Evolutionary conservation across 768 basidiomycete genomes (phyloP).

Genomic region (Mycena sanguinolenta): DNA sequence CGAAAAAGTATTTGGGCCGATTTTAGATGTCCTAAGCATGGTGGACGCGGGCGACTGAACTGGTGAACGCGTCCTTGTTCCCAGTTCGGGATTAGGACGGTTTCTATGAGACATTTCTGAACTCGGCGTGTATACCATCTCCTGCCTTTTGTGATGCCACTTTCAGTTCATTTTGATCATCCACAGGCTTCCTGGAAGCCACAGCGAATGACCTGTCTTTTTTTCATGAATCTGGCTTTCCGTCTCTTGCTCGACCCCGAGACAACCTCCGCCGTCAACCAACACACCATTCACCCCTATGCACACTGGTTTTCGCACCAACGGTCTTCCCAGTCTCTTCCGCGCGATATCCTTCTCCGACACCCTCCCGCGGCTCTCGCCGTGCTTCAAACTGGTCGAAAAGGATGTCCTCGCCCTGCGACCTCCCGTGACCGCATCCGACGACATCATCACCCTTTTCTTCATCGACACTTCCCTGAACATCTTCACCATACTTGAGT

Average conservation of each 20-base stretch:
- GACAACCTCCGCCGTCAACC: constrained; percentile 53
- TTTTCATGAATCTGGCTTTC: constrained; percentile 74
- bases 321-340: constrained; percentile 59
- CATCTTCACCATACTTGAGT: constrained; percentile 64
- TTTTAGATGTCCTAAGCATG: constrained; percentile 60
- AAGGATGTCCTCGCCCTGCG: constrained; percentile 62
- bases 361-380: constrained; percentile 63
- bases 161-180: too few relatives aligned
- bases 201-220: constrained; percentile 75
- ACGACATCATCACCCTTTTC: constrained; percentile 74
- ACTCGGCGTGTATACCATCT: constrained; percentile 59
- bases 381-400: constrained; percentile 61
- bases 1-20: constrained; percentile 66
- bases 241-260: constrained; percentile 68
- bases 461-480: constrained; percentile 76
- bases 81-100: constrained; percentile 74
- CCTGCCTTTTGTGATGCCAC: not conserved
- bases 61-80: constrained; percentile 66
- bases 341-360: too few relatives aligned
- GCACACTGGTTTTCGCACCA: constrained; percentile 86
- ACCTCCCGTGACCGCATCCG: constrained; percentile 61
- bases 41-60: constrained; percentile 46
- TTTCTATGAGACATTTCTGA: constrained; percentile 75
- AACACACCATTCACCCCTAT: constrained; percentile 73
- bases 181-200: constrained; percentile 62